Conservation (phyloP, 176 grass and related monocot genomes). For the Aegilops umbellulata region DNA sequence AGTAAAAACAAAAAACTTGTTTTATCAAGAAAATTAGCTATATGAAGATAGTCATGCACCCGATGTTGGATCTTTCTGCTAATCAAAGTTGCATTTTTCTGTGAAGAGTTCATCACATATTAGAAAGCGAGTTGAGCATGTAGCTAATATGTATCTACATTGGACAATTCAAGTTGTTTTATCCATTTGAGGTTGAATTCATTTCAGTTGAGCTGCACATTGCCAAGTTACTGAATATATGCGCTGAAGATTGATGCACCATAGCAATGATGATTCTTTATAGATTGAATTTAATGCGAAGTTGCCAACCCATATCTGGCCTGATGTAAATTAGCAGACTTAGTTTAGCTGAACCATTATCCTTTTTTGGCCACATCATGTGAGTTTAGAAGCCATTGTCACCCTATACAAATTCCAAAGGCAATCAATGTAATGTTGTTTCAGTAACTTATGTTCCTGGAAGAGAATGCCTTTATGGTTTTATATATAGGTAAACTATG, state of each 20-base stretch:
- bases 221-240: neutral
- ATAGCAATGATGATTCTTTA: neutral
- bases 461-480: neutral
- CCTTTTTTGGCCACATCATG: neutral
- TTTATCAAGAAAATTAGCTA: neutral
- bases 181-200: neutral
- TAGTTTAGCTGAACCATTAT: neutral
- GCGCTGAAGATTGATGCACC: slow-evolving; percentile 17
- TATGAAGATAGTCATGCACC: neutral
- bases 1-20: neutral
- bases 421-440: slow-evolving; percentile 10
- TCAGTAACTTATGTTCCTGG: neutral
- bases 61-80: neutral
- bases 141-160: neutral
- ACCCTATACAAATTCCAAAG: neutral
- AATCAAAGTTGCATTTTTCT: neutral
- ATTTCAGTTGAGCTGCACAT: slow-evolving; percentile 1
- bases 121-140: neutral
- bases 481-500: neutral
- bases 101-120: neutral
- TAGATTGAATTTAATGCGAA: neutral
- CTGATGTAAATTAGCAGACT: neutral
- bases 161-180: neutral
- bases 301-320: slow-evolving; percentile 5
- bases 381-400: slow-evolving; percentile 7